Evolutionary conservation across 2,329 filamentous ascomycete species (phyloP), one percentile per base, ranked within the genome.

Genomic region (Scedosporium dehoogii): DNA sequence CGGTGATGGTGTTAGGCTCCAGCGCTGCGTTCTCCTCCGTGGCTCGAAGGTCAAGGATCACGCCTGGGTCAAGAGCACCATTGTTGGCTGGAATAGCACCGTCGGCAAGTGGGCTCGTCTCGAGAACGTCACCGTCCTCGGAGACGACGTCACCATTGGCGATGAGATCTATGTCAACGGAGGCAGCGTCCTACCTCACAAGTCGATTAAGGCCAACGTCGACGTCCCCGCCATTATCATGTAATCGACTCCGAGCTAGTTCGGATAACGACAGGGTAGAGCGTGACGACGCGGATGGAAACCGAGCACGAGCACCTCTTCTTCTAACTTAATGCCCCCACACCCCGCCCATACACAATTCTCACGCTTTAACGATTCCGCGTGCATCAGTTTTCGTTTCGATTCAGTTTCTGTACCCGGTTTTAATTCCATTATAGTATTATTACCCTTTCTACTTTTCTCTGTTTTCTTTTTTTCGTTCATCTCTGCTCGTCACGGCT

Each of bases 151-250:
- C 61, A 96, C 91, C 64, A 96, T 99, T 73, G 93, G 92, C 60
- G 93, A 99, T 72, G 93, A 99, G 79, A 92, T 99, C 69, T 97
- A 97, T 77, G 94, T 97, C 76, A 99, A 99, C 76, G 93, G 93
- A 70, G 92, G 92, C 71, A 96, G 90, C 70, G 89, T 99, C 66
- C 81, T 99, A 67, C 93, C 93, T 6, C 93, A 99, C 81, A 99
- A 99, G 88, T 94, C 89, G 75, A 97, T 99, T 84, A 97, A 97
- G 85, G 85, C 88, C 71, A 99, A 99, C 76, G 91, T 99, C 70
- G 94, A 99, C 76, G 85, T 84, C 29, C 85, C 85, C 25, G 84
- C 85, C 65, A 87, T 87, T 67, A 87, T 87, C 72, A 87, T 87
- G 85, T 87, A 80, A 64, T 53, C 38, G 29, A 7, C 23, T 44